Evolutionary conservation across 805 yeast species (phyloP), one percentile per base, ranked within the genome.

Genomic region (Metschnikowia lochheadii): DNA sequence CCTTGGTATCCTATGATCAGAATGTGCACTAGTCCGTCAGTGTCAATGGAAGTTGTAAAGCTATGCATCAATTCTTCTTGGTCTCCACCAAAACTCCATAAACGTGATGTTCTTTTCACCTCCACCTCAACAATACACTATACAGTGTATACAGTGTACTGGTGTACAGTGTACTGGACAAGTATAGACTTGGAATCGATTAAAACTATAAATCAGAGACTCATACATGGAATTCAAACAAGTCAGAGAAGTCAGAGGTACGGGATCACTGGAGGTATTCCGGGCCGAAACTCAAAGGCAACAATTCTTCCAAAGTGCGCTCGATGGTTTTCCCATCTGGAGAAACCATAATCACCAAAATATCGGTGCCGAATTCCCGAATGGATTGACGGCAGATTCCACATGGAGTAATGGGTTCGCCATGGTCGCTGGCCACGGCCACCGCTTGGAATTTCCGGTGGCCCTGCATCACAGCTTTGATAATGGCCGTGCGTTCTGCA

Each of bases 311-410:
- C 45, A 89, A 64, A 3, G 81, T 72, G 65, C 73, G 75, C 57
- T 73, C 67, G 37, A 74, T 66, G 20, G 39, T 42, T 54, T 64
- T 60, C 0, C 86, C 89, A 49, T 78, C 77, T 0, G 63, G 64
- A 43, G 81, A 77, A 62, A 83, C 85, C 94, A 92, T 85, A 63
- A 78, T 81, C 2, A 92, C 67, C 0, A 87, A 86, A 26, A 81
- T 62, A 6, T 77, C 72, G 6, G 65, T 61, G 0, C 83, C 80
- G 65, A 91, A 92, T 65, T 92, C 99, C 36, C 96, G 75, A 32
- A 92, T 81, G 49, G 86, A 80, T 67, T 92, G 99, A 48, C 99
- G 76, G 62, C 99, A 92, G 35, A 94, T 84, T 3, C 99, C 99
- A 65, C 99, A 92, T 0, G 99, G 99, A 8, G 91, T 75, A 10